Conservation (phyloP, 371 early-diverging fungal species). For the Paraphysoderma sedebokerense region DNA sequence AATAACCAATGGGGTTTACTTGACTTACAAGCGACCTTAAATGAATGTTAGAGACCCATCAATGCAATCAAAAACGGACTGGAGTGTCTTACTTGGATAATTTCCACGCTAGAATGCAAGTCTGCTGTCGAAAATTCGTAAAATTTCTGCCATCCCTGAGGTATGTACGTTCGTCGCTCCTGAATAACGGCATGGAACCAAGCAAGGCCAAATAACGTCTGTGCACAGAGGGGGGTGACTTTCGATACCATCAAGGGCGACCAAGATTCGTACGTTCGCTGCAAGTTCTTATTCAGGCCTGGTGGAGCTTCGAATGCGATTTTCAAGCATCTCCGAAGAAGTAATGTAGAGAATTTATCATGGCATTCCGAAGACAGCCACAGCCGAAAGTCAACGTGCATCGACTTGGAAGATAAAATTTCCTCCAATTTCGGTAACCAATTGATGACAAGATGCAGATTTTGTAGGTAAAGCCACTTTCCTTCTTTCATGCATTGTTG, state of each 20-base stretch:
- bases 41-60: slow-evolving; percentile 1
- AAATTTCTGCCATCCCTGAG: slow-evolving; percentile 38
- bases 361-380: not conserved
- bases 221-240: slow-evolving; percentile 17
- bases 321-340: slow-evolving; percentile 16
- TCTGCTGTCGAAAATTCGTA: slow-evolving; percentile 38
- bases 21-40: slow-evolving; percentile 3
- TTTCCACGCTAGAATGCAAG: slow-evolving; percentile 18
- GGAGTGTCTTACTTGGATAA: too few relatives aligned
- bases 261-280: slow-evolving; percentile 24
- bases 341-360: slow-evolving; percentile 6
- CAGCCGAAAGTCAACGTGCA: not conserved
- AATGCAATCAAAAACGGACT: too few relatives aligned
- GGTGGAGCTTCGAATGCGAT: slow-evolving; percentile 31
- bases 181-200: slow-evolving; percentile 40
- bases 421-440: slow-evolving; percentile 25
- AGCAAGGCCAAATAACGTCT: slow-evolving; percentile 26
- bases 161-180: slow-evolving; percentile 30
- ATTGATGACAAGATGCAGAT: slow-evolving; percentile 26
- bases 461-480: slow-evolving; percentile 32
- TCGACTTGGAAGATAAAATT: slow-evolving; percentile 26
- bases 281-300: slow-evolving; percentile 26
- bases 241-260: slow-evolving; percentile 15
- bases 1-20: slow-evolving; percentile 21
- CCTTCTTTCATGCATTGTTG: slow-evolving; percentile 10